Evolutionary conservation across 2,329 filamentous ascomycete genomes (phyloP).

Genomic region (Monosporascus sp.): DNA sequence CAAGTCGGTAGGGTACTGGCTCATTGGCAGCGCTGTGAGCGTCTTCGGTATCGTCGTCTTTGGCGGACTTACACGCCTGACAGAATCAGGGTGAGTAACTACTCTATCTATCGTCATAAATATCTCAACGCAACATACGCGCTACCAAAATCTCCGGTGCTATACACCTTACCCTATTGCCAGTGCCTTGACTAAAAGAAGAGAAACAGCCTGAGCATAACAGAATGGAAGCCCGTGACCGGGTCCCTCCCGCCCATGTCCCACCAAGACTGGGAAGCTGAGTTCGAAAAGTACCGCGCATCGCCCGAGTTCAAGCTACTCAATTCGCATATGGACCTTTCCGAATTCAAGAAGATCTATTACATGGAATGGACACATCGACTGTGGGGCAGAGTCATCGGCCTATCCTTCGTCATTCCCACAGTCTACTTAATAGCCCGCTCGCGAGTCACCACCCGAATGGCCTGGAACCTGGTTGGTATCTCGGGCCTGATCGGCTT

Average conservation of each 20-base stretch:
- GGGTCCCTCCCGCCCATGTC: constrained; percentile 81
- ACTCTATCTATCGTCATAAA: background rate
- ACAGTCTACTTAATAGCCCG: constrained; percentile 83
- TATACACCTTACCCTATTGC: no score
- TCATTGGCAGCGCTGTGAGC: constrained; percentile 82
- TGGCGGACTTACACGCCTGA: constrained; percentile 86
- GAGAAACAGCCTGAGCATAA: constrained; percentile 77
- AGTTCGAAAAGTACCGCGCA: constrained; percentile 86
- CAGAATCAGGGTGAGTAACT: constrained; percentile 77
- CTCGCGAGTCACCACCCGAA: constrained; percentile 68
- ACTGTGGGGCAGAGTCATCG: constrained; percentile 88
- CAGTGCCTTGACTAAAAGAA: no score
- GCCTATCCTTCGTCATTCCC: constrained; percentile 82
- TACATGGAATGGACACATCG: constrained; percentile 99
- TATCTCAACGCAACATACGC: constrained; percentile 4
- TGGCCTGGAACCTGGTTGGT: constrained; percentile 71
- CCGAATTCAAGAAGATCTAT: constrained; percentile 98
- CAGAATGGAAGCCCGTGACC: constrained; percentile 96
- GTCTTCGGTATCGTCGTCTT: constrained; percentile 97
- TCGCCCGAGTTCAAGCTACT: constrained; percentile 90
- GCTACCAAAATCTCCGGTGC: background rate
- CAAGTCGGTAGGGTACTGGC: constrained; percentile 83
- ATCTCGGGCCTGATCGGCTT: constrained; percentile 89
- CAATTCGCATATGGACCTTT: constrained; percentile 87
- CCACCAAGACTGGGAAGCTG: constrained; percentile 77